phyloP scores from a whole-genome alignment of 495 filamentous ascomycete genomes.

The Echria macrotheca region DNA sequence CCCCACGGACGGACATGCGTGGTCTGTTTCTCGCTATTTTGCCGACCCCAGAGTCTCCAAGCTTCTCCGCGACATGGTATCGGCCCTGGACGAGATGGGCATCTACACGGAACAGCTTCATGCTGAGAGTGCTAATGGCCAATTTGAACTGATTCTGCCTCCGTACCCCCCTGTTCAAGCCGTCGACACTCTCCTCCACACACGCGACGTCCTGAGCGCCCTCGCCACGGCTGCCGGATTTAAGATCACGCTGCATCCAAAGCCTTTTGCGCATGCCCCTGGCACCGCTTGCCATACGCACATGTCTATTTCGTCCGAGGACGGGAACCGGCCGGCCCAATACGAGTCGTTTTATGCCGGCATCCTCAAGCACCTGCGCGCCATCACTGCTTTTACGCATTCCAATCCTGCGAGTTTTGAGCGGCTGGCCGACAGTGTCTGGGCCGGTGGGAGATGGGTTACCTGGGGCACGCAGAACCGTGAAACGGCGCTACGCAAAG shows the following conservation, averaged over 20 bases:
- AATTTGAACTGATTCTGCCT: conserved; percentile 76
- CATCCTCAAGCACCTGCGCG: conserved; percentile 56
- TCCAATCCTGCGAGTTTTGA: conserved; percentile 55
- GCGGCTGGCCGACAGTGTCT: conserved; percentile 58
- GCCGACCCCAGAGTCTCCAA: conserved; percentile 49
- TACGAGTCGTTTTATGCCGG: conserved; percentile 61
- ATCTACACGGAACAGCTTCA: conserved; percentile 74
- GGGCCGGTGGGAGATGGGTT: conserved; percentile 71
- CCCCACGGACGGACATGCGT: conserved; percentile 52
- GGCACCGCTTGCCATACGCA: conserved; percentile 67
- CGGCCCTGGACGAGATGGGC: conserved; percentile 50
- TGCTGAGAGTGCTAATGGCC: conserved; percentile 65
- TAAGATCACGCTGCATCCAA: conserved; percentile 73
- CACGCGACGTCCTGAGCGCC: conserved; percentile 60
- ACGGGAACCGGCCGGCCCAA: conserved; percentile 31
- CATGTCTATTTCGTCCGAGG: conserved; percentile 51
- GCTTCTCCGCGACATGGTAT: conserved; percentile 58
- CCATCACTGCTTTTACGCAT: conserved; percentile 63
- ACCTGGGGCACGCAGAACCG: conserved; percentile 74
- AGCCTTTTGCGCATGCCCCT: conserved; percentile 53
- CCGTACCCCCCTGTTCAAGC: conserved; percentile 60
- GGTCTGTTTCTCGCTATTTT: conserved; percentile 54
- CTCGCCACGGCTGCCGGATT: conserved; percentile 54
- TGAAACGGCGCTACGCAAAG: conserved; percentile 60
- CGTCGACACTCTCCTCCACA: conserved; percentile 66